A percentile compares a stretch with the other conserved stretches of the same genome.
Evolutionary conservation across 148 eudicot species (phyloP).

Genomic region (Rhododendron simsii): DNA sequence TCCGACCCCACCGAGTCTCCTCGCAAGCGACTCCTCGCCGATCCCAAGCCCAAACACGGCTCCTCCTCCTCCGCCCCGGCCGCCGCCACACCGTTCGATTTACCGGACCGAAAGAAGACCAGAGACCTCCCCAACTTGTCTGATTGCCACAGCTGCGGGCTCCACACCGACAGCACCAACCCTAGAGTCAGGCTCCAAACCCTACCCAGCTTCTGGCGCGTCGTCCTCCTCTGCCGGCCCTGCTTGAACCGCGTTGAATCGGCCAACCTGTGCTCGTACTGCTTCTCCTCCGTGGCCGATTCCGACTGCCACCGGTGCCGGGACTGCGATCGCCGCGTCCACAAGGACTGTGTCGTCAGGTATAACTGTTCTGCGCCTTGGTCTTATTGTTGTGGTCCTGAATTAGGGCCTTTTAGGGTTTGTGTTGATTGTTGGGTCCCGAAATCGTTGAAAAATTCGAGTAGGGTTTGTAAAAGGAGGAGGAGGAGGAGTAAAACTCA

Average conservation of each 20-base stretch:
- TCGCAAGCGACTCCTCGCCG: constrained; percentile 5
- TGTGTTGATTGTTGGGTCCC: constrained; percentile 97
- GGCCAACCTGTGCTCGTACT: constrained; percentile 57
- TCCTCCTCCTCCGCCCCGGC: neutral
- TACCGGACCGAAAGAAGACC: constrained; percentile 41
- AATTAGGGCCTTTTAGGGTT: constrained; percentile 29
- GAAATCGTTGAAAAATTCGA: constrained; percentile 36
- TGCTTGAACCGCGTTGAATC: constrained; percentile 44
- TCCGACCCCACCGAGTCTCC: neutral
- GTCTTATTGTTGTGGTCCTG: constrained; percentile 26
- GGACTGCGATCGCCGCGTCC: constrained; percentile 48
- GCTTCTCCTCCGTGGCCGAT: constrained; percentile 30
- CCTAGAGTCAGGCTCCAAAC: constrained; percentile 56
- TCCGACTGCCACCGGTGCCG: constrained; percentile 31
- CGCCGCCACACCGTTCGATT: neutral
- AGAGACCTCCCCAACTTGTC: constrained; percentile 77
- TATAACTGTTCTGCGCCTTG: constrained; percentile 40
- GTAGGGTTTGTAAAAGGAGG: constrained; percentile 27
- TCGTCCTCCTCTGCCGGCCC: constrained; percentile 61
- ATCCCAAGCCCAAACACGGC: neutral
- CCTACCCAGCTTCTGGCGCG: constrained; percentile 71
- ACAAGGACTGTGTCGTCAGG: constrained; percentile 42
- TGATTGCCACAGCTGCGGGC: constrained; percentile 70
- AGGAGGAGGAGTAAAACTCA: constrained; percentile 1
- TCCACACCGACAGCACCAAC: constrained; percentile 49